Conservation (phyloP, 345 rosid genomes). For the Gynandropsis gynandra region DNA sequence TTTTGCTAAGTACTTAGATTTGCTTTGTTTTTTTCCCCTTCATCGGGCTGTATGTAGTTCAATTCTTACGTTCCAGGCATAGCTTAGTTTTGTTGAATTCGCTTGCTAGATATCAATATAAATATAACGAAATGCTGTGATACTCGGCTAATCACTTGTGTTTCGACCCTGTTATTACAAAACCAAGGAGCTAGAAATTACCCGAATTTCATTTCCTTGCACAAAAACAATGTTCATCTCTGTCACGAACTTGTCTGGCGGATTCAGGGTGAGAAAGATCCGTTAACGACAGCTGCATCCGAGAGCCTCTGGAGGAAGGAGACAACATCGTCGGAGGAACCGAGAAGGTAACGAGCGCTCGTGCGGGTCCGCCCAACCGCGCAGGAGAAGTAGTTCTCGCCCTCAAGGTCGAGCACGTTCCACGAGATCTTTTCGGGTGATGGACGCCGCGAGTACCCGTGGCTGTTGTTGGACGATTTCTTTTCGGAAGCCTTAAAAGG, state of each 20-base stretch:
- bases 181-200: too few species aligned
- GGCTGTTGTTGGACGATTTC: conserved; percentile 33
- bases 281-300: conserved; percentile 16
- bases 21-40: too few species aligned
- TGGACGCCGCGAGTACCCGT: conserved; percentile 42
- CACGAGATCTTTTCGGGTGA: conserved; percentile 77
- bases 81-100: too few species aligned
- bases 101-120: too few species aligned
- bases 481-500: conserved; percentile 45
- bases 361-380: conserved; percentile 84
- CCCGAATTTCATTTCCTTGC: too few species aligned
- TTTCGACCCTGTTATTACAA: too few species aligned
- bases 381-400: conserved; percentile 94
- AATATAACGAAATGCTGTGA: too few species aligned
- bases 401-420: conserved; percentile 97
- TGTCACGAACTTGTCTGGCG: conserved; percentile 25
- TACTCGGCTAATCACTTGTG: too few species aligned
- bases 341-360: conserved; percentile 63
- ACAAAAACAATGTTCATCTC: conserved; percentile 12
- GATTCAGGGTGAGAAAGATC: conserved; percentile 4
- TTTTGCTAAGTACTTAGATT: too few species aligned
- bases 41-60: too few species aligned
- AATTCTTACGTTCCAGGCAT: too few species aligned
- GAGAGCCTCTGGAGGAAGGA: conserved; percentile 63
- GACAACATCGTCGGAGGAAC: conserved; percentile 80